These are phyloP conservation scores for Neopestalotiopsis clavispora DNA, from an alignment of 2,329 filamentous ascomycete genomes.

Conservation along the genomic window DNA sequence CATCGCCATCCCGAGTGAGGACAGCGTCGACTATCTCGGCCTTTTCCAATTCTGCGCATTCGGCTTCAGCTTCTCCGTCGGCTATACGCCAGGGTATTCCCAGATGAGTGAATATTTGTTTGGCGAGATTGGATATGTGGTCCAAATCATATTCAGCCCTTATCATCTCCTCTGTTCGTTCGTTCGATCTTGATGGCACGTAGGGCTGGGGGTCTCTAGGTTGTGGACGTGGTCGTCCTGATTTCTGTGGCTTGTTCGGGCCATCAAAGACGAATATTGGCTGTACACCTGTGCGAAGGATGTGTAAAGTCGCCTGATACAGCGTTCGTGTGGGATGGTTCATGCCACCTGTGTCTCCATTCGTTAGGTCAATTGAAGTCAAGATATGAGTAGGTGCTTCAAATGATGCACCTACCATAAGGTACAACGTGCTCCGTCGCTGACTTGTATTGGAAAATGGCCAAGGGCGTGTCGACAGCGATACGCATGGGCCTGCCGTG, in stretches of 20 bases:
- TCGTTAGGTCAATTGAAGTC: not conserved
- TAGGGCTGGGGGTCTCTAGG: too few relatives aligned
- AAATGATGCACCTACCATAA: not conserved
- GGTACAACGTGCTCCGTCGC: not conserved
- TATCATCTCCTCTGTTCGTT: not conserved
- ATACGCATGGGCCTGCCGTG: conserved; percentile 29
- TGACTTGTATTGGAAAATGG: conserved; percentile 17
- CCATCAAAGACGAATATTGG: conserved; percentile 62
- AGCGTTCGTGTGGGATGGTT: conserved; percentile 20
- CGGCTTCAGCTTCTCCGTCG: conserved; percentile 52
- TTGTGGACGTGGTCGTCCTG: conserved; percentile 35
- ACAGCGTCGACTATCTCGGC: conserved; percentile 52
- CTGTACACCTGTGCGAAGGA: conserved; percentile 38
- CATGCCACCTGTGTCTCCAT: conserved; percentile 10
- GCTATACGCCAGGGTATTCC: conserved; percentile 39
- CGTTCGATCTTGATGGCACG: conserved; percentile 25
- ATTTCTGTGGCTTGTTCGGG: conserved; percentile 41
- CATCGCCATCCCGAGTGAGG: conserved; percentile 51
- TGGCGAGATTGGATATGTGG: conserved; percentile 30
- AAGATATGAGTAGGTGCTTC: not conserved
- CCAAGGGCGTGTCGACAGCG: conserved; percentile 29
- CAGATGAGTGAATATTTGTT: conserved; percentile 40
- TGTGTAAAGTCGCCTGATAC: conserved; percentile 17
- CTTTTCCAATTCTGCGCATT: conserved; percentile 49
- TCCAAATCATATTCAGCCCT: conserved; percentile 26